These are phyloP conservation scores for Penicillium polonicum DNA, from an alignment of 2,329 filamentous ascomycete species.

Conservation along the genomic window DNA sequence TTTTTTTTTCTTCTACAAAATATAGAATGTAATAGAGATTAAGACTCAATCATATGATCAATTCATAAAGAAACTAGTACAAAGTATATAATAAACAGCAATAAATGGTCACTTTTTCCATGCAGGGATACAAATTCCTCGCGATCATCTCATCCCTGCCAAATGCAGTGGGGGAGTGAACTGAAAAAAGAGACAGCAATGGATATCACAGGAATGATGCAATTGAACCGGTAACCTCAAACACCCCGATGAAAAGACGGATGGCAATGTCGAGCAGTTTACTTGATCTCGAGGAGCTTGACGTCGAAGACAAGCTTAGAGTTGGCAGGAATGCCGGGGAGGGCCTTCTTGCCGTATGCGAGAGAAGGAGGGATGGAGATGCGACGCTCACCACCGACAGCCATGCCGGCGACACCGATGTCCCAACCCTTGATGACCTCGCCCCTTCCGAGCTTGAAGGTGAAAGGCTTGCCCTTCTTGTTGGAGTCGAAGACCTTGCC, in stretches of 20 bases:
- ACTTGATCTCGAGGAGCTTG: slow-evolving; percentile 82
- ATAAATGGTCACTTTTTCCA: slow-evolving; percentile 25
- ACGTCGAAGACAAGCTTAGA: slow-evolving; percentile 90
- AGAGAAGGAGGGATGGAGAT: slow-evolving; percentile 83
- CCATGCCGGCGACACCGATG: slow-evolving; percentile 88
- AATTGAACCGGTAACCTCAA: slow-evolving; percentile 31
- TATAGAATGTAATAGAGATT: background rate
- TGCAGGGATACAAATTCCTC: slow-evolving; percentile 23
- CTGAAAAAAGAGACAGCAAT: slow-evolving; percentile 33
- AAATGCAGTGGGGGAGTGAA: slow-evolving; percentile 29
- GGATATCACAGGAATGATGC: slow-evolving; percentile 38
- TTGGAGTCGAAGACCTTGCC: slow-evolving; percentile 98
- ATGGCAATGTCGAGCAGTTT: slow-evolving; percentile 37
- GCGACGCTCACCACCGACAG: slow-evolving; percentile 87
- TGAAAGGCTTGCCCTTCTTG: slow-evolving; percentile 98
- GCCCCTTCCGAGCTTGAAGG: slow-evolving; percentile 88
- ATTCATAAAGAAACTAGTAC: slow-evolving; percentile 11
- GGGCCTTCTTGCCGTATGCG: slow-evolving; percentile 81
- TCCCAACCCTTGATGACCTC: slow-evolving; percentile 99
- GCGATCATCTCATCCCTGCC: slow-evolving; percentile 38
- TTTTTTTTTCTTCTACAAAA: background rate
- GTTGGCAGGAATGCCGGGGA: slow-evolving; percentile 86
- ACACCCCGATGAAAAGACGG: slow-evolving; percentile 24
- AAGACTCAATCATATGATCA: slow-evolving; percentile 15
- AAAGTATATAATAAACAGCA: slow-evolving; percentile 18